Conservation (phyloP, 768 basidiomycete species). For the Serendipita indica region DNA sequence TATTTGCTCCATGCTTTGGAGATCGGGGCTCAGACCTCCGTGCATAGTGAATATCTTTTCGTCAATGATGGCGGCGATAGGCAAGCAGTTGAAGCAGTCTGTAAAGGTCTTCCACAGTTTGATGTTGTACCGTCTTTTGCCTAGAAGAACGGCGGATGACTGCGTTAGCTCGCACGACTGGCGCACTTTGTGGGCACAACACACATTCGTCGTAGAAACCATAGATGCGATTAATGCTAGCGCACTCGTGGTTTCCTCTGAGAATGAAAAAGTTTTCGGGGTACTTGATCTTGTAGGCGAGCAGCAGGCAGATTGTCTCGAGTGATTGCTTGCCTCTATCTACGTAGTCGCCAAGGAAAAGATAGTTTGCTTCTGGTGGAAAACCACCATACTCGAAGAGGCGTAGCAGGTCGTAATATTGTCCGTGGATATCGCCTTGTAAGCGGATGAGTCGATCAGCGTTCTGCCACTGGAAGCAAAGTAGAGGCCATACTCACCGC, state of each 20-base stretch:
- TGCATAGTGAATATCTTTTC: conserved; percentile 99
- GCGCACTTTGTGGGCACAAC: conserved; percentile 22
- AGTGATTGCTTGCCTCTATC: conserved; percentile 98
- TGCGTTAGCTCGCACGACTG: not conserved
- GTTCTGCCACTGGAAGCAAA: conserved; percentile 12
- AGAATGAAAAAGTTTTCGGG: conserved; percentile 99
- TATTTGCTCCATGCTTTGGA: conserved; percentile 99
- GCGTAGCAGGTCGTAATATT: conserved; percentile 96
- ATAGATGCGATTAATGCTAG: conserved; percentile 98
- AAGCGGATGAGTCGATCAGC: conserved; percentile 16
- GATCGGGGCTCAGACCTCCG: conserved; percentile 88
- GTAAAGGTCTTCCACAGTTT: conserved; percentile 99
- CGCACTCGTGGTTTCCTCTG: conserved; percentile 97
- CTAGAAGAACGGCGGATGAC: conserved; percentile 27
- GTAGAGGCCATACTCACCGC: conserved; percentile 45
- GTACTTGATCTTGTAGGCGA: conserved; percentile 99
- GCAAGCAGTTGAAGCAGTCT: conserved; percentile 98
- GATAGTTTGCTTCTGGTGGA: conserved; percentile 99
- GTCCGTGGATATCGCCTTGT: conserved; percentile 96
- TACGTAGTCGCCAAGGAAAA: conserved; percentile 98
- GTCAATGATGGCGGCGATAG: conserved; percentile 98
- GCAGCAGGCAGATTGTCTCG: conserved; percentile 97
- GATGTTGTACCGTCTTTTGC: conserved; percentile 99
- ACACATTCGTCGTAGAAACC: conserved; percentile 99
- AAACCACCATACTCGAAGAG: conserved; percentile 99